phyloP scores from a whole-genome alignment of 768 basidiomycete genomes.

The Dacryopinax spathularia region DNA sequence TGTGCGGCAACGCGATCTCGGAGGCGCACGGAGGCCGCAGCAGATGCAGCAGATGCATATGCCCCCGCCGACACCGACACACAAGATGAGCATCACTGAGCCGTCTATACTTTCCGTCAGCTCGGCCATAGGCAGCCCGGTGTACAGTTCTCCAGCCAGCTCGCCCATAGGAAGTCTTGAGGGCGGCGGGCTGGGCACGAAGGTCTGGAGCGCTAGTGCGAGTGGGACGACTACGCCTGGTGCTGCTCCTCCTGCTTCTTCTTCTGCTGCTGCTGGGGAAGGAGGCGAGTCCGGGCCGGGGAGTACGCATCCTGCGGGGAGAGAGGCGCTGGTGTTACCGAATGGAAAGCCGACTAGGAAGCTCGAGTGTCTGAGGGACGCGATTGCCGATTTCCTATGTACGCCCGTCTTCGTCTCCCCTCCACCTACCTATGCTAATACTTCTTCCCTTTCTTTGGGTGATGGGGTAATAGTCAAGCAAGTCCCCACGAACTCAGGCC shows the following conservation, averaged over 20 bases:
- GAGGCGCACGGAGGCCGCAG: background rate
- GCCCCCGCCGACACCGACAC: background rate
- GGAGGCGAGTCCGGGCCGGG: background rate
- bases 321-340: background rate
- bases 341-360: background rate
- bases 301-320: background rate
- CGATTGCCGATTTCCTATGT: background rate
- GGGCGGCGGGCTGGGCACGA: background rate
- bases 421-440: background rate
- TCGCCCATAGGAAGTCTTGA: background rate
- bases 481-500: background rate
- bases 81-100: conserved; percentile 3
- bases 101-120: background rate
- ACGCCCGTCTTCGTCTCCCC: too few species aligned
- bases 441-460: background rate
- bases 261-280: too few species aligned
- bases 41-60: background rate
- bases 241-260: too few species aligned
- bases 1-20: background rate
- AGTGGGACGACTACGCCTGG: too few species aligned
- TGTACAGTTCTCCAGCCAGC: background rate
- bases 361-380: background rate
- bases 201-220: too few species aligned
- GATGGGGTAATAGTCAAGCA: background rate
- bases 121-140: background rate